phyloP scores from a whole-genome alignment of 495 filamentous ascomycete genomes.

The Penicillium parvum region DNA sequence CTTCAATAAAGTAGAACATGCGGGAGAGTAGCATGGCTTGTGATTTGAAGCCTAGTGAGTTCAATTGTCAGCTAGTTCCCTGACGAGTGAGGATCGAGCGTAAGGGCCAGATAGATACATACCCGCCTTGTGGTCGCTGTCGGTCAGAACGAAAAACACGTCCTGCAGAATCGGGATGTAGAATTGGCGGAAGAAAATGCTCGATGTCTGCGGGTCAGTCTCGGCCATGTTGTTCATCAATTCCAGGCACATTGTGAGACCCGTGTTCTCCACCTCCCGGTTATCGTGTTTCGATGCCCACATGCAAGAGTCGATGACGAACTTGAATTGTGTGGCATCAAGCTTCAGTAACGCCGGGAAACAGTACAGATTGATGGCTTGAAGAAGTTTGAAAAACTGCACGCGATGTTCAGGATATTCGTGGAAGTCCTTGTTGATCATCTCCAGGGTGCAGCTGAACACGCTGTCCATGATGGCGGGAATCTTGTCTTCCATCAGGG shows the following conservation, averaged over 20 bases:
- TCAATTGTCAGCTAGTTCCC: conserved; percentile 4
- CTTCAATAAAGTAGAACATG: conserved; percentile 89
- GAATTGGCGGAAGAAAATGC: conserved; percentile 95
- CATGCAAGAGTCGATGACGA: conserved; percentile 98
- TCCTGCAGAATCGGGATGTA: conserved; percentile 94
- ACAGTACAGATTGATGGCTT: conserved; percentile 93
- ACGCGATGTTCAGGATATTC: conserved; percentile 98
- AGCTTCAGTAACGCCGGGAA: conserved; percentile 93
- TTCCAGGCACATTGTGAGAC: conserved; percentile 98
- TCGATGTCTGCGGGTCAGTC: conserved; percentile 77
- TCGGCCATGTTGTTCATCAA: conserved; percentile 97
- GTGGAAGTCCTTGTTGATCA: conserved; percentile 99
- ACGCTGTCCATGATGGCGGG: conserved; percentile 97
- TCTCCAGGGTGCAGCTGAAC: conserved; percentile 96
- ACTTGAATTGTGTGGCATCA: conserved; percentile 94
- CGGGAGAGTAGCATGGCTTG: conserved; percentile 89
- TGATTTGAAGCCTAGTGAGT: conserved; percentile 73
- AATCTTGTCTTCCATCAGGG: conserved; percentile 96
- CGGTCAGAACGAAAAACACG: conserved; percentile 96
- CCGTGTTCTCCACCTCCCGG: conserved; percentile 92
- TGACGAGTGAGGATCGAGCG: not conserved
- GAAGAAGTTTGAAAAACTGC: conserved; percentile 94
- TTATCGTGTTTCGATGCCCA: conserved; percentile 99
- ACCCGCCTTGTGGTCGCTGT: conserved; percentile 96
- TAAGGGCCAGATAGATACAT: conserved; percentile 14